Percentiles rank a stretch among this genome's conserved stretches.
Evolutionary conservation across 495 filamentous ascomycete species (phyloP).

Genomic region (Penicillium ochrochloron): DNA sequence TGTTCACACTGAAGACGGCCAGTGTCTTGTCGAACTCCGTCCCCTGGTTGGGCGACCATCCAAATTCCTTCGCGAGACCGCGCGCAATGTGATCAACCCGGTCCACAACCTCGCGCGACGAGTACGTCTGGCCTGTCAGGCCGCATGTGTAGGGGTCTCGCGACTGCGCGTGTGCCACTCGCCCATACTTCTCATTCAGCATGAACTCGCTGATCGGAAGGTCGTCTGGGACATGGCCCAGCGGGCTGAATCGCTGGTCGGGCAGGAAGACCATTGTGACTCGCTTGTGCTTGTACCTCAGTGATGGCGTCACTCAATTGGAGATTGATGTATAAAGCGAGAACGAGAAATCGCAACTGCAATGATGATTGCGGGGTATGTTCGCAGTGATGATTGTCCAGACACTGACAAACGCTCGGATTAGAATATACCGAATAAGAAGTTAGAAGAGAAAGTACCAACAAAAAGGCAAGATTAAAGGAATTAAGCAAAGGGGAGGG

Average conservation of each 20-base stretch:
- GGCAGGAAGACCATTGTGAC: constrained; percentile 78
- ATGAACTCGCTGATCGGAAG: constrained; percentile 82
- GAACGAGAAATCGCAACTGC: background rate
- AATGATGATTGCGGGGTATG: background rate
- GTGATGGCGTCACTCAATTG: background rate
- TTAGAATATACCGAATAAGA: background rate
- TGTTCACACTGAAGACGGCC: constrained; percentile 78
- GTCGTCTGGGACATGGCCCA: constrained; percentile 74
- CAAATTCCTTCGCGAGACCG: constrained; percentile 71
- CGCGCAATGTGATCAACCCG: constrained; percentile 73
- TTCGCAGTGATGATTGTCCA: background rate
- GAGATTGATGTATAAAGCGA: background rate
- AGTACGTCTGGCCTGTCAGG: constrained; percentile 72
- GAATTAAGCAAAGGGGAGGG: background rate
- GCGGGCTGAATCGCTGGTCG: constrained; percentile 67
- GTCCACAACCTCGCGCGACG: constrained; percentile 64
- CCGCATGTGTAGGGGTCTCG: constrained; percentile 82
- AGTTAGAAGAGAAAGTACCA: background rate
- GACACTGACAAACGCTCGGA: background rate
- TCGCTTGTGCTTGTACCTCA: constrained; percentile 1
- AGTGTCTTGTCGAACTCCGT: constrained; percentile 87
- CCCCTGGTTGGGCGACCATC: constrained; percentile 74
- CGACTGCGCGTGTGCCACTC: constrained; percentile 65
- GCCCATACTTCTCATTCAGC: constrained; percentile 72
- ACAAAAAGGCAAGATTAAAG: background rate